These are phyloP conservation scores for Aegilops tauschii DNA, from an alignment of 176 grass and related monocot species.

Conservation along the genomic window DNA sequence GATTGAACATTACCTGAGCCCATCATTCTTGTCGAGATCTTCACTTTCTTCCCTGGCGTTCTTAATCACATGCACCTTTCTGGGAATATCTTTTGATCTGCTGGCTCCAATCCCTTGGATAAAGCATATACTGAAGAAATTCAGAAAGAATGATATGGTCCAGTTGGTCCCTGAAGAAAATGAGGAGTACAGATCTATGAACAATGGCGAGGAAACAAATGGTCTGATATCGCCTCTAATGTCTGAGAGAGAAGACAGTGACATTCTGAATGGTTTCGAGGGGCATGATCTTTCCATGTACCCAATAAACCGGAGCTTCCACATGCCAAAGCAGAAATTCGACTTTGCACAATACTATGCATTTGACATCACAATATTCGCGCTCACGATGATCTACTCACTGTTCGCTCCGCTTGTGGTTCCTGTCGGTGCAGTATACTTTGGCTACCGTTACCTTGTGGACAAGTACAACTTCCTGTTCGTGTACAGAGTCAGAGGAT, in stretches of 20 bases:
- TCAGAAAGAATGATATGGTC: slow-evolving; percentile 97
- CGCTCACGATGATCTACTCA: slow-evolving; percentile 97
- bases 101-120: slow-evolving; percentile 90
- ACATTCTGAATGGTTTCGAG: slow-evolving; percentile 56
- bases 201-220: slow-evolving; percentile 64
- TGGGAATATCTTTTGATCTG: slow-evolving; percentile 98
- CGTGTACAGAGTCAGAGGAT: slow-evolving; percentile 92
- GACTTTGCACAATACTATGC: slow-evolving; percentile 99
- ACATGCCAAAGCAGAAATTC: slow-evolving; percentile 90
- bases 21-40: slow-evolving; percentile 93
- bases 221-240: slow-evolving; percentile 68
- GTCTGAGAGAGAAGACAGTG: slow-evolving; percentile 57
- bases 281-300: slow-evolving; percentile 85
- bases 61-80: slow-evolving; percentile 89
- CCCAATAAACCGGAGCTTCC: slow-evolving; percentile 87
- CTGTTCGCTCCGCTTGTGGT: slow-evolving; percentile 89
- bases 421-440: slow-evolving; percentile 86
- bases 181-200: slow-evolving; percentile 54
- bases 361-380: slow-evolving; percentile 95
- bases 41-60: slow-evolving; percentile 95
- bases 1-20: slow-evolving; percentile 91
- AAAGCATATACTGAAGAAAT: slow-evolving; percentile 96
- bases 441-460: slow-evolving; percentile 98
- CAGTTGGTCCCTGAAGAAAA: slow-evolving; percentile 95
- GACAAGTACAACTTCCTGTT: slow-evolving; percentile 99